Percentiles rank a stretch among this genome's conserved stretches.
Evolutionary conservation across 139 green algal species (phyloP).

Genomic region (Coccomyxa sp.): DNA sequence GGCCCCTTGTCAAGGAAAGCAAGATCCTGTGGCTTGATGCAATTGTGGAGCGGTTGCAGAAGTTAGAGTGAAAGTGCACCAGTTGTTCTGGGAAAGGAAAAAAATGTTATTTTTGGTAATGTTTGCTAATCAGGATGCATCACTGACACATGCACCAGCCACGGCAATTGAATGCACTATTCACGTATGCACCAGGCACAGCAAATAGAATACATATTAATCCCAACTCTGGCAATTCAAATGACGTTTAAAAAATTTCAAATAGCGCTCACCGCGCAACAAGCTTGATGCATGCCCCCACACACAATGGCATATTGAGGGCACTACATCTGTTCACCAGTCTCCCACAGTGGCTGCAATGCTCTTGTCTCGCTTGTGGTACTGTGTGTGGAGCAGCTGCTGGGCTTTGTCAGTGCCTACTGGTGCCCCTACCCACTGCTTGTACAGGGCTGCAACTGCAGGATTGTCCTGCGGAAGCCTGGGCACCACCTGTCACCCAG

Average conservation of each 20-base stretch:
- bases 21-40: not conserved
- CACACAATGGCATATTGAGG: too few relatives aligned
- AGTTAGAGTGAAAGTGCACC: not conserved
- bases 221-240: too few relatives aligned
- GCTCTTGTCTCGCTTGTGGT: slow-evolving; percentile 64
- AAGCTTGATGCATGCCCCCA: too few relatives aligned
- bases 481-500: not conserved
- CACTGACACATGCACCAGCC: too few relatives aligned
- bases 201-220: too few relatives aligned
- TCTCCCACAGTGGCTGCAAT: slow-evolving; percentile 34
- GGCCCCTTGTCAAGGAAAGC: slow-evolving; percentile 34
- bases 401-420: slow-evolving; percentile 27
- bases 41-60: not conserved
- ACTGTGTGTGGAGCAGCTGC: slow-evolving; percentile 68
- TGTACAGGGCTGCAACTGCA: slow-evolving; percentile 51
- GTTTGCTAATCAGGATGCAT: too few relatives aligned
- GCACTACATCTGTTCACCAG: slow-evolving; percentile 31
- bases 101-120: too few relatives aligned
- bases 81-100: not conserved
- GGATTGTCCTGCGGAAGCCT: slow-evolving; percentile 17
- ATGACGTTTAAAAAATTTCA: too few relatives aligned
- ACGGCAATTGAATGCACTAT: too few relatives aligned
- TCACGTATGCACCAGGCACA: too few relatives aligned
- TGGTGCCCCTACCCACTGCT: slow-evolving; percentile 19
- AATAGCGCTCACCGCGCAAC: too few relatives aligned